Conservation (phyloP, 192 early-diverging fungal genomes). For the Ambispora gerdemannii region DNA sequence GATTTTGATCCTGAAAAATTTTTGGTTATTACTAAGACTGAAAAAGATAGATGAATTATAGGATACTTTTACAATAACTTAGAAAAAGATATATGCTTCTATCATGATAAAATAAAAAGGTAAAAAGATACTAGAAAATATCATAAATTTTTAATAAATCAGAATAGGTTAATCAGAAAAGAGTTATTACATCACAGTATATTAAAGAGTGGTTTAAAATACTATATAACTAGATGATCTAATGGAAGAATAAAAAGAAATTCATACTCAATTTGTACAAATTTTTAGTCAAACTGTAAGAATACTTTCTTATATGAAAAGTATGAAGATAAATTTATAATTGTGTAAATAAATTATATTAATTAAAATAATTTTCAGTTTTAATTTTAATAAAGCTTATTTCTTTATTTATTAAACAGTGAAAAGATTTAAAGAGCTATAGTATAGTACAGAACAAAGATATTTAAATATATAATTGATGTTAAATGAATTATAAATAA, state of each 20-base stretch:
- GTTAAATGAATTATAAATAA: no score
- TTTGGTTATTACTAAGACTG: conserved; percentile 2
- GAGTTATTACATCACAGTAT: conserved; percentile 7
- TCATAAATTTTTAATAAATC: no score
- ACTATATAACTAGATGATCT: conserved; percentile 10
- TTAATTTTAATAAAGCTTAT: no score
- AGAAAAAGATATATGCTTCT: conserved; percentile 1
- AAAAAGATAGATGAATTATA: conserved; percentile 5
- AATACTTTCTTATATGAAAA: no score
- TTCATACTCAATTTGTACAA: conserved; percentile 7
- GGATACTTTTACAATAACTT: not conserved
- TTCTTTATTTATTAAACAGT: no score
- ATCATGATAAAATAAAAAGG: conserved; percentile 6
- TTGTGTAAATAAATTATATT: no score
- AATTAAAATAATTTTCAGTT: no score
- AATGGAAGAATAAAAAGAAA: conserved; percentile 18
- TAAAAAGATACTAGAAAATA: conserved; percentile 6
- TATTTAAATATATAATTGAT: no score
- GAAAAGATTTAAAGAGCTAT: no score
- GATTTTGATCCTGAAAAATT: conserved; percentile 11
- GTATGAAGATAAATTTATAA: no score
- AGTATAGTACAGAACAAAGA: no score
- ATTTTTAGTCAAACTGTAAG: conserved; percentile 5
- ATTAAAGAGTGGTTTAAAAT: conserved; percentile 5
- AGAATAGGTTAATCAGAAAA: conserved; percentile 5